A percentile compares a stretch with the other conserved stretches of the same genome.
Conservation (phyloP, 768 basidiomycete genomes). For the Krasilnikovozyma curviuscula region DNA sequence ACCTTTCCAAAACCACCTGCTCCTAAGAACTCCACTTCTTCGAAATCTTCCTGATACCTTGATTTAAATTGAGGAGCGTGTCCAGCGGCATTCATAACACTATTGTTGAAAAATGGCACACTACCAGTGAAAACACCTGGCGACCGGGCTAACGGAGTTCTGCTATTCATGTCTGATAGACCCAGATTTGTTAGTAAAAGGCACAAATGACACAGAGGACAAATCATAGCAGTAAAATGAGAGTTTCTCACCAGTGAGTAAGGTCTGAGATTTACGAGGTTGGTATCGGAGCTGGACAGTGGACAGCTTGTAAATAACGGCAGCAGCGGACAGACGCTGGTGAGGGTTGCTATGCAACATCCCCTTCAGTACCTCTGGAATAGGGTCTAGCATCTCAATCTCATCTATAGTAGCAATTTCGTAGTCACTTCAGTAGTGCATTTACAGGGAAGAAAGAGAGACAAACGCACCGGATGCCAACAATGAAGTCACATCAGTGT, state of each 20-base stretch:
- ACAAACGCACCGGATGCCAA: slow-evolving; percentile 20
- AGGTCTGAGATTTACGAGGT: no score
- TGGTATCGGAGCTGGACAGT: slow-evolving; percentile 2
- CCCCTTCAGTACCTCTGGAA: slow-evolving; percentile 17
- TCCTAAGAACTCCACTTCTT: slow-evolving; percentile 72
- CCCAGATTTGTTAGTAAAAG: not conserved
- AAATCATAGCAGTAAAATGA: not conserved
- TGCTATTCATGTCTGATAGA: not conserved
- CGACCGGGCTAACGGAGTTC: not conserved
- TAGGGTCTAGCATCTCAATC: slow-evolving; percentile 9
- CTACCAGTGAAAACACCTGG: no score
- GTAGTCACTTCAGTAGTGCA: not conserved
- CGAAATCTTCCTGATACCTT: slow-evolving; percentile 84
- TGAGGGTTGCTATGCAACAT: slow-evolving; percentile 19
- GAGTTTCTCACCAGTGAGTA: no score
- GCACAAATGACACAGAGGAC: not conserved
- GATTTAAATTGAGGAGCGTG: no score
- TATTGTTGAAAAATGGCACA: no score
- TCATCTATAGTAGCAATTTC: slow-evolving; percentile 11
- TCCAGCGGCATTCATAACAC: no score
- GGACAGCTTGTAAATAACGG: slow-evolving; percentile 13
- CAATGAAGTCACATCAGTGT: slow-evolving; percentile 20
- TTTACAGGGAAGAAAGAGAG: not conserved
- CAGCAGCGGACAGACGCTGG: slow-evolving; percentile 20
- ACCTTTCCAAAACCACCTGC: slow-evolving; percentile 84